A percentile compares a stretch with the other conserved stretches of the same genome.
Evolutionary conservation across 2,329 filamentous ascomycete genomes (phyloP).

Genomic region (Diaporthe vexans): DNA sequence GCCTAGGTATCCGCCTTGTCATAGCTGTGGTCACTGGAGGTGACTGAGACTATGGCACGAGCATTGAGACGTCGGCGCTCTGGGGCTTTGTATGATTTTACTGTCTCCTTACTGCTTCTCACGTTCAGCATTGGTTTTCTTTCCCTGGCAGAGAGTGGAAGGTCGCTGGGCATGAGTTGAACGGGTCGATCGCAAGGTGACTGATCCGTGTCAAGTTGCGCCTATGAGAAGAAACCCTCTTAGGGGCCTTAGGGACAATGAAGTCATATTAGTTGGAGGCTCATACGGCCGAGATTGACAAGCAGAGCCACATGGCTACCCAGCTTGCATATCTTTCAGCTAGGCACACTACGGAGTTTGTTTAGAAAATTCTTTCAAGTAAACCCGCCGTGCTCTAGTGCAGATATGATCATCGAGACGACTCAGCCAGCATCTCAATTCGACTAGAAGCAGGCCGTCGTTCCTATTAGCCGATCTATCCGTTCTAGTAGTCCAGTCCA

Average conservation of each 20-base stretch:
- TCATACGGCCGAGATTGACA: neutral
- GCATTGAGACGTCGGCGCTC: constrained; percentile 9
- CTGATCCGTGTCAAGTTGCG: neutral
- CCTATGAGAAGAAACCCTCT: neutral
- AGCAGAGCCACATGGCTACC: neutral
- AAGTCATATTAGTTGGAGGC: too few relatives aligned
- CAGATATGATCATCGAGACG: neutral
- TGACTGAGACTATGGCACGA: neutral
- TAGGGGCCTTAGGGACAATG: neutral
- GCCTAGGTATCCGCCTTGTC: constrained; percentile 7
- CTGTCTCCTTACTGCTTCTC: constrained; percentile 1
- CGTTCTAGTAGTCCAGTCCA: neutral
- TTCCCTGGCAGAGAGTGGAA: neutral
- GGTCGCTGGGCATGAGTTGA: neutral
- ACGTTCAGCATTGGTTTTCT: constrained; percentile 9
- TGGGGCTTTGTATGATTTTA: constrained; percentile 17
- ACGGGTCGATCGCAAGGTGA: neutral
- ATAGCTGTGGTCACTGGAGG: neutral
- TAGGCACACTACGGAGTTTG: neutral
- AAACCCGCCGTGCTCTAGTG: neutral
- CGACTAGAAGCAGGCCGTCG: neutral
- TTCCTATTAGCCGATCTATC: neutral
- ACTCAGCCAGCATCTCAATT: too few relatives aligned
- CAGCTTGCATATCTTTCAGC: constrained; percentile 4
- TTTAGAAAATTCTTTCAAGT: neutral